Evolutionary conservation across 1,284 basidiomycete genomes (phyloP).

Genomic region (Xanthoconium separans): DNA sequence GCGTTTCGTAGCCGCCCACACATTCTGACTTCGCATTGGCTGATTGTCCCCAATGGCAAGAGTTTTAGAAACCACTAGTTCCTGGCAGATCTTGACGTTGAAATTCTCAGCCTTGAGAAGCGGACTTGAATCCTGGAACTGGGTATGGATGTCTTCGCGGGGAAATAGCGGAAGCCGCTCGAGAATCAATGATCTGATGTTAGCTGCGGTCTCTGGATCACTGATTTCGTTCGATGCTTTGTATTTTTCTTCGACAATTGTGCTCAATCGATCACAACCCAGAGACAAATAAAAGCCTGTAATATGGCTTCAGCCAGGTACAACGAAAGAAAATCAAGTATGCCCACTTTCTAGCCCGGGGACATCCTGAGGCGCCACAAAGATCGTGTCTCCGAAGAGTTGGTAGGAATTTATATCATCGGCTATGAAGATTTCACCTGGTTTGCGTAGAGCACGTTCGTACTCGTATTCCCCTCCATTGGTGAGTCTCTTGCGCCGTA

Average conservation of each 20-base stretch:
- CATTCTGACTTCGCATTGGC: background rate
- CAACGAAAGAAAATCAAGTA: background rate
- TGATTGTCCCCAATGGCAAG: background rate
- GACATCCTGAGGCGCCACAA: conserved; percentile 6
- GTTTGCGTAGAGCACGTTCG: conserved; percentile 56
- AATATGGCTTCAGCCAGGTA: background rate
- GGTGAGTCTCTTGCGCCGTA: conserved; percentile 43
- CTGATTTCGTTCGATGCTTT: conserved; percentile 51
- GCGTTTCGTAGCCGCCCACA: conserved; percentile 1
- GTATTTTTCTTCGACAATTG: conserved; percentile 73
- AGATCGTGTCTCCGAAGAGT: conserved; percentile 6
- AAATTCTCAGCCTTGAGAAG: background rate
- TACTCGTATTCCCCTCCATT: conserved; percentile 54
- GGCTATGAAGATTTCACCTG: conserved; percentile 39
- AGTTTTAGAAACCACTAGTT: conserved; percentile 5
- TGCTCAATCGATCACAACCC: conserved; percentile 69
- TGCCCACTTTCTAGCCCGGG: background rate
- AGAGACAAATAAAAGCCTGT: conserved; percentile 63
- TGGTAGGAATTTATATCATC: conserved; percentile 6
- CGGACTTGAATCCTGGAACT: conserved; percentile 32
- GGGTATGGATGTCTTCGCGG: conserved; percentile 69
- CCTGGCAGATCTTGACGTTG: conserved; percentile 1
- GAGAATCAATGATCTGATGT: conserved; percentile 63
- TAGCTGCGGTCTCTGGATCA: conserved; percentile 38
- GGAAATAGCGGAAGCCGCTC: conserved; percentile 91